These are phyloP conservation scores for Piedraia hortae DNA, from an alignment of 2,329 filamentous ascomycete genomes.

Conservation along the genomic window DNA sequence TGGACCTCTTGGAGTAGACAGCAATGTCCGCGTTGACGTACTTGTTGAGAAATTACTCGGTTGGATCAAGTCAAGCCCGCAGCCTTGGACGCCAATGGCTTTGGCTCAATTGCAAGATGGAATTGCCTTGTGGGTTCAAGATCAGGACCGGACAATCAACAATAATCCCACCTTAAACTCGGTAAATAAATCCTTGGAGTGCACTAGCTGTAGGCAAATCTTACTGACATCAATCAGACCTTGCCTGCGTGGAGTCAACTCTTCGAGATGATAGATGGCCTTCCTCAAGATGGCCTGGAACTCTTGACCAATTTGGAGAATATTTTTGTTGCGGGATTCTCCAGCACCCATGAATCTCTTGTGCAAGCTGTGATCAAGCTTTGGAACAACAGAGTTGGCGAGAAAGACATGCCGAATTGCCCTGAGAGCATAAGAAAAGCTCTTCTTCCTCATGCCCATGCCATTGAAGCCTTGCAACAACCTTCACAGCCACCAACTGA, in stretches of 20 bases:
- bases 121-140: conserved; percentile 35
- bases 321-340: conserved; percentile 25
- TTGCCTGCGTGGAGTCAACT: conserved; percentile 1
- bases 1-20: no score
- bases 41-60: no score
- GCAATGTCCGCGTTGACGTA: no score
- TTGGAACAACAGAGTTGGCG: conserved; percentile 49
- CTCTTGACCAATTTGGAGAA: conserved; percentile 25
- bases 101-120: conserved; percentile 34
- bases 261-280: conserved; percentile 24
- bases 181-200: no score
- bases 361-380: conserved; percentile 25
- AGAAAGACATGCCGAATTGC: no score
- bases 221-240: not conserved
- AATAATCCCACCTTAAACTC: no score
- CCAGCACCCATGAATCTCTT: conserved; percentile 23
- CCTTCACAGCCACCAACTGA: no score
- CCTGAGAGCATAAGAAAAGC: no score
- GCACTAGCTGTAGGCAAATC: no score
- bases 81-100: conserved; percentile 24
- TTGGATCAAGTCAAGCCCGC: no score
- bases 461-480: no score
- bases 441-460: no score
- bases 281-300: conserved; percentile 30
- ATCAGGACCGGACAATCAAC: conserved; percentile 13